Evolutionary conservation across 169 alveolate species (phyloP).

Genomic region (Eimeria praecox): DNA sequence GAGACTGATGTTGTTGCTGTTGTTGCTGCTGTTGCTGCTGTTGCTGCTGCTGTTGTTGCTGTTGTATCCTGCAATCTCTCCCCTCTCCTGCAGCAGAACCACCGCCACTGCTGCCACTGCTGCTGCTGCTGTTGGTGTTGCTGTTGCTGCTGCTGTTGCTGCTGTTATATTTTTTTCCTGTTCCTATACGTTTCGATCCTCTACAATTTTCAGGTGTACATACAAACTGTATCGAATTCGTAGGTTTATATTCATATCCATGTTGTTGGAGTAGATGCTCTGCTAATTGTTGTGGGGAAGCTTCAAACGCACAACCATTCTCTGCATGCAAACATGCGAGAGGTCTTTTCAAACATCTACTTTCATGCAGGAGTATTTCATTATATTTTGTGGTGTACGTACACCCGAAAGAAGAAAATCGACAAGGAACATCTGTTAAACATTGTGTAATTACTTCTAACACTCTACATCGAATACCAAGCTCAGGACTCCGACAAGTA

Average conservation of each 20-base stretch:
- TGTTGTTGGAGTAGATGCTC: conserved; percentile 75
- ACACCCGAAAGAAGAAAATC: conserved; percentile 51
- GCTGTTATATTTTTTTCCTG: not conserved
- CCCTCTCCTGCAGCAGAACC: not conserved
- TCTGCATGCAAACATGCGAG: conserved; percentile 47
- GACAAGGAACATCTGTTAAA: conserved; percentile 57
- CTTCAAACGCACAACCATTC: conserved; percentile 30
- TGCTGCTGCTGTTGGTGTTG: conserved; percentile 15
- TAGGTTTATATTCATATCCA: conserved; percentile 45
- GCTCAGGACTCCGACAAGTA: conserved; percentile 26
- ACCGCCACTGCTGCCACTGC: not conserved
- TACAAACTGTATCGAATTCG: conserved; percentile 9
- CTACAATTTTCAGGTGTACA: conserved; percentile 48
- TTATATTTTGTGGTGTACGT: not conserved
- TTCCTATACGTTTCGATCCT: not conserved
- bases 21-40: not conserved
- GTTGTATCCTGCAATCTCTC: not conserved
- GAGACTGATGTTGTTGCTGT: not conserved
- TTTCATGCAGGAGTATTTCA: conserved; percentile 36
- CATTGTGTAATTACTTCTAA: conserved; percentile 55
- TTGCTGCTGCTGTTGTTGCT: not conserved
- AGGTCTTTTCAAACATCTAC: not conserved
- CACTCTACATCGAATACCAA: conserved; percentile 69
- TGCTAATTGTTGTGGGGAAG: conserved; percentile 34
- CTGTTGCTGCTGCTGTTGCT: conserved; percentile 25